Conservation (phyloP, 495 filamentous ascomycete genomes). For the Aspergillus sparsus region DNA sequence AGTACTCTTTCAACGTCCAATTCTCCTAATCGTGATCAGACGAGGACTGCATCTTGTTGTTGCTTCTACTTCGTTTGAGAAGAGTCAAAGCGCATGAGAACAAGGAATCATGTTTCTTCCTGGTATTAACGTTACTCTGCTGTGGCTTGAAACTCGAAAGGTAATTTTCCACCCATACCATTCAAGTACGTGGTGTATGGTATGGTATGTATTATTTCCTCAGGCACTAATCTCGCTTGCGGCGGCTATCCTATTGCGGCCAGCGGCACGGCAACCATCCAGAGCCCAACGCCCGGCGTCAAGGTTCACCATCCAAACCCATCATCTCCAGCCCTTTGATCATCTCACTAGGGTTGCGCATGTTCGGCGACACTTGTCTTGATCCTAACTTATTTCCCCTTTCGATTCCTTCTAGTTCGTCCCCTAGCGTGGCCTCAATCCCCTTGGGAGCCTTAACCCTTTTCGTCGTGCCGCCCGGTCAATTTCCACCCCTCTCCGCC, state of each 20-base stretch:
- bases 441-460: conserved; percentile 22
- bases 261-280: conserved; percentile 47
- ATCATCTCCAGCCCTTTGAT: conserved; percentile 35
- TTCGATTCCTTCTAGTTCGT: conserved; percentile 2
- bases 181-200: neutral
- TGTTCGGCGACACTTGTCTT: conserved; percentile 24
- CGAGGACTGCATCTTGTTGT: too few species aligned
- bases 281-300: conserved; percentile 38
- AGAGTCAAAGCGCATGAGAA: too few species aligned
- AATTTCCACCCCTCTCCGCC: conserved; percentile 42
- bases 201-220: neutral
- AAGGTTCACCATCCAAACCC: conserved; percentile 39
- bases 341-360: conserved; percentile 34
- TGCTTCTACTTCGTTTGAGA: too few species aligned
- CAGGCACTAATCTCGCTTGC: conserved; percentile 34
- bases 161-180: neutral
- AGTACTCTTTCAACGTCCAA: too few species aligned
- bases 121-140: too few species aligned
- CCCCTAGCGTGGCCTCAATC: conserved; percentile 20
- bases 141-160: too few species aligned
- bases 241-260: conserved; percentile 50
- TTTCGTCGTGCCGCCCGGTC: conserved; percentile 37
- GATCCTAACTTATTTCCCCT: conserved; percentile 15
- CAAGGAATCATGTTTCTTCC: too few species aligned
- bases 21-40: too few species aligned